Percentiles rank a stretch among this genome's conserved stretches.
Conservation (phyloP, 345 rosid genomes). For the Iberis pinnata region DNA sequence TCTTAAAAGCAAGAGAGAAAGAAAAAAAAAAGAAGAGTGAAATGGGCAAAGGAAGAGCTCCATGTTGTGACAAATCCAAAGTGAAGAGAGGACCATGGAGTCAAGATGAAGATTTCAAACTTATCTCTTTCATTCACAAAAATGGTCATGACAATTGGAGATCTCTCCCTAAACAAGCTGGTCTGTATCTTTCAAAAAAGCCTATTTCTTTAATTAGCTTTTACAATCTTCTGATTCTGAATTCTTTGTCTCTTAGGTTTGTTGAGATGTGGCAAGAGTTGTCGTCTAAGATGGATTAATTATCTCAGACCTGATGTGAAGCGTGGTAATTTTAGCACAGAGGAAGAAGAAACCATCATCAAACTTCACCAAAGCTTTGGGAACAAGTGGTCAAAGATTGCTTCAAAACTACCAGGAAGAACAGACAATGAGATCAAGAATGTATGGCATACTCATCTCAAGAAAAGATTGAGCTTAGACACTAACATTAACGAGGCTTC, state of each 20-base stretch:
- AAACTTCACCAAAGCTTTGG: slow-evolving; percentile 32
- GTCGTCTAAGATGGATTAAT: slow-evolving; percentile 33
- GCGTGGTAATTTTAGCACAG: slow-evolving; percentile 31
- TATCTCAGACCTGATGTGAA: slow-evolving; percentile 35
- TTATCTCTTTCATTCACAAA: slow-evolving; percentile 40
- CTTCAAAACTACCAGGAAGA: slow-evolving; percentile 39
- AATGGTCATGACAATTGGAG: slow-evolving; percentile 60
- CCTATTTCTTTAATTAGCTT: not conserved
- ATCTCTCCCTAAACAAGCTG: slow-evolving; percentile 57
- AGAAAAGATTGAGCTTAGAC: slow-evolving; percentile 33
- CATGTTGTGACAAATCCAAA: slow-evolving; percentile 53
- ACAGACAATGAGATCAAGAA: slow-evolving; percentile 55
- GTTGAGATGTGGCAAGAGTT: slow-evolving; percentile 36
- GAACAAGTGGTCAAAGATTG: slow-evolving; percentile 47
- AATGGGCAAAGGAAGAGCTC: slow-evolving; percentile 43
- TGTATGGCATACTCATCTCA: slow-evolving; percentile 48
- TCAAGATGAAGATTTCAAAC: slow-evolving; percentile 50
- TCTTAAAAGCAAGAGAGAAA: not conserved
- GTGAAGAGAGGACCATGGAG: slow-evolving; percentile 68
- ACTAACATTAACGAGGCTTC: slow-evolving; percentile 19
- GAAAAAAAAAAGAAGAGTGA: slow-evolving; percentile 8
- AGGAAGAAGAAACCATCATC: slow-evolving; percentile 33
- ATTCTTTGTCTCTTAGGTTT: slow-evolving; percentile 20
- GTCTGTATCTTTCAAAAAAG: slow-evolving; percentile 20
- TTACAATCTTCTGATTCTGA: slow-evolving; percentile 5